Conservation (phyloP, 192 early-diverging fungal genomes). For the Rhizophagus sp. region DNA sequence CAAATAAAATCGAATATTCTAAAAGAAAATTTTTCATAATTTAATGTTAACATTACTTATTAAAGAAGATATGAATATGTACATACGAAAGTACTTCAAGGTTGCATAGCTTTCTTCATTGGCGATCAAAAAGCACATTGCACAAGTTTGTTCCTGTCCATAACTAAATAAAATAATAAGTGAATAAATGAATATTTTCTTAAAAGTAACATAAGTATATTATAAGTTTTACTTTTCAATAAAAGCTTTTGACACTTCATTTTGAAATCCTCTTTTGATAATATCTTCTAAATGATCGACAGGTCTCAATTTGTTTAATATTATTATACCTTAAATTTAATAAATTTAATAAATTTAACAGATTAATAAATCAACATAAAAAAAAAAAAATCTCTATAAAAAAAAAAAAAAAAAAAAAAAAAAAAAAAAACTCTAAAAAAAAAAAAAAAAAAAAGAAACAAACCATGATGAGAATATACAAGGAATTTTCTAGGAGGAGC, state of each 20-base stretch:
- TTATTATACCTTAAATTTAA: background rate
- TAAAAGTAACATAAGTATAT: too few relatives aligned
- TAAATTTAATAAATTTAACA: background rate
- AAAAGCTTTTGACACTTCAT: background rate
- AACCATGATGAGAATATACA: slow-evolving; percentile 15
- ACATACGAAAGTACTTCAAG: slow-evolving; percentile 2
- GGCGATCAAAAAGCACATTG: slow-evolving; percentile 21
- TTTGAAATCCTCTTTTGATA: background rate
- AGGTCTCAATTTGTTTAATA: background rate
- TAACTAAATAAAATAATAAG: background rate
- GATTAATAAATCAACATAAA: background rate
- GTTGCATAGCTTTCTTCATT: background rate
- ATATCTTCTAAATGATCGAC: slow-evolving; percentile 19
- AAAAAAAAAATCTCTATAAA: background rate
- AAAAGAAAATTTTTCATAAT: too few relatives aligned
- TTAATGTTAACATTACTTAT: background rate
- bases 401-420: background rate
- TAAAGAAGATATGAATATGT: background rate
- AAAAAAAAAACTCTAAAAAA: background rate
- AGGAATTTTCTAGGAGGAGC: slow-evolving; percentile 20
- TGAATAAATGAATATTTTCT: background rate
- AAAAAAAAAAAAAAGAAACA: background rate
- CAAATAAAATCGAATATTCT: background rate
- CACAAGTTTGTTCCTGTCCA: slow-evolving; percentile 13
- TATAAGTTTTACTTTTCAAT: background rate